Conservation (phyloP, 208 protist genomes). For the Strigomonas culicis region DNA sequence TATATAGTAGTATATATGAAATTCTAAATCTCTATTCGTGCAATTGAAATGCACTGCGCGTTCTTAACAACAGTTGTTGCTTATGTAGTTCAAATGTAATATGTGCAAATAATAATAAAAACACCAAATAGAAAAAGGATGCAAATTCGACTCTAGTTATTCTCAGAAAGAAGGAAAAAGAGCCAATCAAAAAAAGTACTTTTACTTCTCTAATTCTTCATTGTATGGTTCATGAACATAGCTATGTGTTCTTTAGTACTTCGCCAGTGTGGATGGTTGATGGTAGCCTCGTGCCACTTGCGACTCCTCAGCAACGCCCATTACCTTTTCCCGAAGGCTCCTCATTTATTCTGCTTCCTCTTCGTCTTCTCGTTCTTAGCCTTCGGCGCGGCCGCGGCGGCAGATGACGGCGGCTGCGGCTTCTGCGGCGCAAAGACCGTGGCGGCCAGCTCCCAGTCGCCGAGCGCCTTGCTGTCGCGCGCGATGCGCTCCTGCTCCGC, state of each 20-base stretch:
- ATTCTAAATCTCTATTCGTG: not conserved
- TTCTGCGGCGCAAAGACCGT: conserved; percentile 5
- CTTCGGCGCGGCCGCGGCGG: too few species aligned
- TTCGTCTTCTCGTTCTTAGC: not conserved
- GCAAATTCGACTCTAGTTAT: not conserved
- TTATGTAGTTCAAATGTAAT: not conserved
- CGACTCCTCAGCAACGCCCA: too few species aligned
- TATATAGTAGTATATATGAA: not conserved
- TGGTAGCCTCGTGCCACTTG: too few species aligned
- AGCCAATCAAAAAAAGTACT: too few species aligned
- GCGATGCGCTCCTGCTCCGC: conserved; percentile 24
- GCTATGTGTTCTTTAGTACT: too few species aligned
- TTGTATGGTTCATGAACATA: too few species aligned
- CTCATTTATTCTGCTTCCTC: not conserved
- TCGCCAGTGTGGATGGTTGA: too few species aligned
- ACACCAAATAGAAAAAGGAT: not conserved
- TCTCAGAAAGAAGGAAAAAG: not conserved
- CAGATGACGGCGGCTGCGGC: not conserved
- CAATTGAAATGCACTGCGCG: not conserved
- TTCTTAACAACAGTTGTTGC: not conserved
- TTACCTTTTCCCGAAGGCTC: too few species aligned
- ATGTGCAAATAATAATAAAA: not conserved
- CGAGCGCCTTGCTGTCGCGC: conserved; percentile 14
- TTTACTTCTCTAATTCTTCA: too few species aligned
- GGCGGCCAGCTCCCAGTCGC: not conserved